Evolutionary conservation across 2,329 filamentous ascomycete genomes (phyloP).

Genomic region (Periconia sp.): DNA sequence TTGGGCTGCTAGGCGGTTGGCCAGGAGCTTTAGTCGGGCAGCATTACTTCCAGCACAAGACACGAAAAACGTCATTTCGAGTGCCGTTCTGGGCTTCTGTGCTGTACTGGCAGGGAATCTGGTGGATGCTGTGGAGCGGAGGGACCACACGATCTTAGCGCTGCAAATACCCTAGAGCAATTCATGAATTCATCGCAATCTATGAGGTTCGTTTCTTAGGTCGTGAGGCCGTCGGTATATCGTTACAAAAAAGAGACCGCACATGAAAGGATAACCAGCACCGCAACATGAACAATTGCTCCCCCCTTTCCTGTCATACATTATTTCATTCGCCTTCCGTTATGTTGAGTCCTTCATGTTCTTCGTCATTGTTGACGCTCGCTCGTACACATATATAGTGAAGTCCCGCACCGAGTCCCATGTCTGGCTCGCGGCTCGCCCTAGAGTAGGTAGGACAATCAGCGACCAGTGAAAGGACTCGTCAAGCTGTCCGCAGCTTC

Average conservation of each 20-base stretch:
- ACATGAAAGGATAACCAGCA: no score
- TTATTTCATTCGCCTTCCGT: slow-evolving; percentile 7
- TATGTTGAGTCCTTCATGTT: slow-evolving; percentile 10
- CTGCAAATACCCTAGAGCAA: no score
- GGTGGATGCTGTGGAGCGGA: slow-evolving; percentile 28
- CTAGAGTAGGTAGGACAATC: slow-evolving; percentile 28
- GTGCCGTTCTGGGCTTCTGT: slow-evolving; percentile 40
- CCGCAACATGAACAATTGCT: no score
- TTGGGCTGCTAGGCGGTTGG: slow-evolving; percentile 40
- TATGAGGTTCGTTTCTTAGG: neutral
- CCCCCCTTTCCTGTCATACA: slow-evolving; percentile 13
- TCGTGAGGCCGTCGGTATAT: no score
- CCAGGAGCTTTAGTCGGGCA: slow-evolving; percentile 39
- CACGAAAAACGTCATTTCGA: slow-evolving; percentile 35
- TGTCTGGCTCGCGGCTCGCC: slow-evolving; percentile 28
- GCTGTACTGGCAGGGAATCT: slow-evolving; percentile 32
- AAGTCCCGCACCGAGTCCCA: slow-evolving; percentile 28
- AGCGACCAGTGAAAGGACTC: slow-evolving; percentile 46
- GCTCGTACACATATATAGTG: slow-evolving; percentile 23
- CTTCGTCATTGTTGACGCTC: slow-evolving; percentile 24
- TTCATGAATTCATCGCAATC: neutral
- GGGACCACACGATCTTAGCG: neutral
- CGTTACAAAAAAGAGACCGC: neutral
- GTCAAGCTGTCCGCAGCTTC: slow-evolving; percentile 44
- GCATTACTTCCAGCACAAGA: slow-evolving; percentile 47